Percentiles rank a stretch among this genome's conserved stretches.
Evolutionary conservation across 805 yeast species (phyloP).

Genomic region (Starmerella bombi): DNA sequence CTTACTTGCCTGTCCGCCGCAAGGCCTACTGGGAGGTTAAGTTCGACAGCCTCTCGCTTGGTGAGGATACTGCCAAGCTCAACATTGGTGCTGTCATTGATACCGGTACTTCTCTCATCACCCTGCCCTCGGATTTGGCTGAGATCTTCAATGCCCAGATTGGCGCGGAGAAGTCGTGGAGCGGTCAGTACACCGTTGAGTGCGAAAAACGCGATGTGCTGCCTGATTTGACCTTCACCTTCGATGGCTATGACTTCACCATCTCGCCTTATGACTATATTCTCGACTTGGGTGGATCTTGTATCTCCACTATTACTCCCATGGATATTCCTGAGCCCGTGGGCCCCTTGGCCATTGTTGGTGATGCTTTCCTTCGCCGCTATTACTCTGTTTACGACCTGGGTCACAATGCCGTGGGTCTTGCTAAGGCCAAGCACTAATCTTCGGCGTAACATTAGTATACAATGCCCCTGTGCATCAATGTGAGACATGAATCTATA

Average conservation of each 20-base stretch:
- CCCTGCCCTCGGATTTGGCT: constrained; percentile 88
- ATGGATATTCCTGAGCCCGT: constrained; percentile 96
- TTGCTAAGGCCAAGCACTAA: constrained; percentile 57
- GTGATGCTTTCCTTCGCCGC: constrained; percentile 93
- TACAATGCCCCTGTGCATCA: no score
- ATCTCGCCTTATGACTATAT: constrained; percentile 84
- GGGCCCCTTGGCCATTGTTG: constrained; percentile 91
- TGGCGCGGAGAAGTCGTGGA: constrained; percentile 95
- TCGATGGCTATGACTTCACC: constrained; percentile 84
- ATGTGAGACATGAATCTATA: no score
- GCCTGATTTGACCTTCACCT: constrained; percentile 85
- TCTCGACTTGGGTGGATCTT: constrained; percentile 84
- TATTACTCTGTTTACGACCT: constrained; percentile 90
- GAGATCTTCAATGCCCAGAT: constrained; percentile 90
- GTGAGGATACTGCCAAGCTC: constrained; percentile 79
- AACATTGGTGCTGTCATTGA: constrained; percentile 94
- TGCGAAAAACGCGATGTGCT: constrained; percentile 71
- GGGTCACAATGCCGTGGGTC: constrained; percentile 84
- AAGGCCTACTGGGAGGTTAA: constrained; percentile 99
- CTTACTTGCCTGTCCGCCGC: constrained; percentile 96
- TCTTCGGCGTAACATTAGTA: no score
- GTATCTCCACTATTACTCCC: constrained; percentile 93
- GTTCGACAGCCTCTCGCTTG: constrained; percentile 79
- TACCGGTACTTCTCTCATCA: constrained; percentile 94
- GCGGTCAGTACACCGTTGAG: constrained; percentile 90